These are phyloP conservation scores for Corynespora cassiicola DNA, from an alignment of 2,329 filamentous ascomycete species.

Conservation along the genomic window DNA sequence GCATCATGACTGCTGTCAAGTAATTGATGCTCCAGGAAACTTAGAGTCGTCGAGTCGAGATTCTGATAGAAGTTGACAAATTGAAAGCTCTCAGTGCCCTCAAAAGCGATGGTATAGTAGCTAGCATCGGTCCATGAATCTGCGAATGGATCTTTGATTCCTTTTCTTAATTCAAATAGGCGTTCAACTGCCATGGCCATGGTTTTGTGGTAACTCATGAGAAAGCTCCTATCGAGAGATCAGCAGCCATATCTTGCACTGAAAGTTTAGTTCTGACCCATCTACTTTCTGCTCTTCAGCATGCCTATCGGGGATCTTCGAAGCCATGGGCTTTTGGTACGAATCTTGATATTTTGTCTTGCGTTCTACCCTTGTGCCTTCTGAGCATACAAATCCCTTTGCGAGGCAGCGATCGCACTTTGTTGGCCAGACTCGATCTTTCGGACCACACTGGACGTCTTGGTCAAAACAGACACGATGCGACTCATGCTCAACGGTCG, in stretches of 20 bases:
- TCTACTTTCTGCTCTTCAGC: too few relatives aligned
- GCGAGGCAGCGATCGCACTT: constrained; percentile 7
- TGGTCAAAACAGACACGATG: too few relatives aligned
- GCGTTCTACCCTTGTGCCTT: constrained; percentile 7
- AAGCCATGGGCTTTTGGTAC: too few relatives aligned
- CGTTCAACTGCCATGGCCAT: constrained; percentile 4
- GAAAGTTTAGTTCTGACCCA: too few relatives aligned
- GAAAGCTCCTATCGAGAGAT: background rate
- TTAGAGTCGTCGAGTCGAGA: constrained; percentile 1
- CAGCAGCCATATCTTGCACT: background rate
- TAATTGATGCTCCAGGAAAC: too few relatives aligned
- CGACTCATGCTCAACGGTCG: background rate
- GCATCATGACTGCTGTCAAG: too few relatives aligned
- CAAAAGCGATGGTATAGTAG: background rate
- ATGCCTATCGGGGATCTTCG: too few relatives aligned
- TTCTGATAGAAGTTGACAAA: constrained; percentile 2
- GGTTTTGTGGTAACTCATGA: constrained; percentile 6
- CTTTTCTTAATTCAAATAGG: background rate
- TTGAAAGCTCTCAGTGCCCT: background rate
- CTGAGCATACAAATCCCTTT: constrained; percentile 14
- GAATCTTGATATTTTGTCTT: constrained; percentile 7
- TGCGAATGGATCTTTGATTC: constrained; percentile 1
- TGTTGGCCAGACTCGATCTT: constrained; percentile 6
- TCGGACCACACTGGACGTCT: constrained; percentile 10
- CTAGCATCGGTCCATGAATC: background rate